Evolutionary conservation across 176 grass and related monocot genomes (phyloP).

Genomic region (Musa schizocarpa): DNA sequence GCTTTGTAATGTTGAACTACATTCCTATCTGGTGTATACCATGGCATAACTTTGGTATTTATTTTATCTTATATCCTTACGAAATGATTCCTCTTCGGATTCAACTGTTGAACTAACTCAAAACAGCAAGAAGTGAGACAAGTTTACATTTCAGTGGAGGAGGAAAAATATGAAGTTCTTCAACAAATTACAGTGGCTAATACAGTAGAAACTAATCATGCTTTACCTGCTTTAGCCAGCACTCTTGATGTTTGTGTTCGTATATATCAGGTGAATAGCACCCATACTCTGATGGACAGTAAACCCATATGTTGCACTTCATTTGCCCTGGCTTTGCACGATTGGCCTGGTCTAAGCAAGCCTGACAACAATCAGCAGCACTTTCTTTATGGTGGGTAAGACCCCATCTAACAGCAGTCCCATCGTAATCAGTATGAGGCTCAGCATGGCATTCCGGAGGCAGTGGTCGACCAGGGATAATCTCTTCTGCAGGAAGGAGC

Average conservation of each 20-base stretch:
- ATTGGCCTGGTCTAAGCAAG: constrained; percentile 87
- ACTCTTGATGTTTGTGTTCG: constrained; percentile 98
- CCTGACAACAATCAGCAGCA: constrained; percentile 86
- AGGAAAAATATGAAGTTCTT: background rate
- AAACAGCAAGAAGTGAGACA: background rate
- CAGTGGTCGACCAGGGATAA: constrained; percentile 71
- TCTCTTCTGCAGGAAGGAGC: constrained; percentile 46
- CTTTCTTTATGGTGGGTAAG: constrained; percentile 94
- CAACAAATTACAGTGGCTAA: background rate
- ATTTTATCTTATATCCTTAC: background rate
- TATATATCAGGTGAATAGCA: constrained; percentile 94
- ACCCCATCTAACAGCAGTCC: constrained; percentile 86
- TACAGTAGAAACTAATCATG: background rate
- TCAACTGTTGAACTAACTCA: background rate
- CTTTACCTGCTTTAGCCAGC: constrained; percentile 94
- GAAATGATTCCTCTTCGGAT: background rate
- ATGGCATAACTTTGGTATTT: too few relatives aligned
- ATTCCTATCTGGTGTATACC: background rate
- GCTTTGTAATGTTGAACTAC: background rate
- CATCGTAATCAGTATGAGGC: constrained; percentile 77
- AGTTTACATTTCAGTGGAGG: background rate
- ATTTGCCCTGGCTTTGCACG: constrained; percentile 66
- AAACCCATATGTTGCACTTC: constrained; percentile 98
- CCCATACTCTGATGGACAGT: constrained; percentile 92
- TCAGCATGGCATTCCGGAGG: constrained; percentile 65